Evolutionary conservation across 345 rosid genomes (phyloP).

Genomic region (Lumnitzera littorea): DNA sequence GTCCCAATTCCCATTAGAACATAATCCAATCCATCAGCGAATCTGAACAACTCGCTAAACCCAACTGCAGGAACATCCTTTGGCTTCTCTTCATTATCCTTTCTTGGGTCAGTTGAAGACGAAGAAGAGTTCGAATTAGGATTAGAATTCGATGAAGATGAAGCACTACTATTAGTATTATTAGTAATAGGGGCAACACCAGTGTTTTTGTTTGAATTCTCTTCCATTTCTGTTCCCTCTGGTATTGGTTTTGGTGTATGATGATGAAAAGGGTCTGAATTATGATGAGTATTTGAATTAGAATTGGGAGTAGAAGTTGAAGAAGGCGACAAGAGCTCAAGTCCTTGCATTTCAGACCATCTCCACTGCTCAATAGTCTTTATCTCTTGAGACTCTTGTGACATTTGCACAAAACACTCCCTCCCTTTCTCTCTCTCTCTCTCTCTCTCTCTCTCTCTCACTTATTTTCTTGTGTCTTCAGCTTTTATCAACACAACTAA

Average conservation of each 20-base stretch:
- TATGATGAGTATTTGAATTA: conserved; percentile 22
- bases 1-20: conserved; percentile 96
- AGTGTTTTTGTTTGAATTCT: conserved; percentile 30
- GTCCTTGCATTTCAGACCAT: conserved; percentile 99
- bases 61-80: conserved; percentile 50
- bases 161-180: not conserved
- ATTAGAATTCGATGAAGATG: too few species aligned
- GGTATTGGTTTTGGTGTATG: conserved; percentile 13
- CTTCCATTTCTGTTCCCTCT: conserved; percentile 47
- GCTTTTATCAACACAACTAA: too few species aligned
- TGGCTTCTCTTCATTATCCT: conserved; percentile 31
- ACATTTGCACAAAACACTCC: conserved; percentile 53
- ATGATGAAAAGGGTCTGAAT: not conserved
- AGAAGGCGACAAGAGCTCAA: conserved; percentile 64
- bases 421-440: conserved; percentile 23
- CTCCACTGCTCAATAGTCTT: conserved; percentile 81
- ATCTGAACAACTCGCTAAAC: conserved; percentile 84
- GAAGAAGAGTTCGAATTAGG: not conserved
- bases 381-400: conserved; percentile 64
- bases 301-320: conserved; percentile 15
- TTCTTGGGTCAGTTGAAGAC: not conserved
- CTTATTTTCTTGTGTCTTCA: too few species aligned
- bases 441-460: conserved; percentile 11
- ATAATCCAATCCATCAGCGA: conserved; percentile 91
- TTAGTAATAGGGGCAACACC: conserved; percentile 1